Evolutionary conservation across 2,329 filamentous ascomycete species (phyloP).

Genomic region (Nemania serpens): DNA sequence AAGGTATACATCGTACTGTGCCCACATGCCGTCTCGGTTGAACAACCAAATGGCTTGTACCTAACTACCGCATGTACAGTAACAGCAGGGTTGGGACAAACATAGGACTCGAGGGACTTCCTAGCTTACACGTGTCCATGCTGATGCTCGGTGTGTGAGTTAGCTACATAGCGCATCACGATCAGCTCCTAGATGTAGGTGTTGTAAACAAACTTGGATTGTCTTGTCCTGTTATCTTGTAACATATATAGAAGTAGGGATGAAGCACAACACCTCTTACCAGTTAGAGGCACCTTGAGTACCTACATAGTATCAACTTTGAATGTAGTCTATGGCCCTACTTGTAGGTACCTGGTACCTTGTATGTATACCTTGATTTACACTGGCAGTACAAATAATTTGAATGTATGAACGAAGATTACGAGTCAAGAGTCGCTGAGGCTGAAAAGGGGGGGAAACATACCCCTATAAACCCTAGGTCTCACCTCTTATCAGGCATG

Average conservation of each 20-base stretch:
- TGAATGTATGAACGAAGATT: conserved; percentile 18
- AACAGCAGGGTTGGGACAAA: background rate
- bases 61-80: no score
- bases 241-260: background rate
- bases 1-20: conserved; percentile 10
- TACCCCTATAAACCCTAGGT: background rate
- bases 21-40: no score
- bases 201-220: background rate
- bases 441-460: conserved; percentile 14
- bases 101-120: background rate
- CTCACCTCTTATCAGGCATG: background rate
- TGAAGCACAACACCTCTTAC: background rate
- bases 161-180: background rate
- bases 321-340: no score
- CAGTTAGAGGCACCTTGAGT: no score
- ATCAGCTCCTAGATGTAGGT: no score
- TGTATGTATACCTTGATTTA: no score
- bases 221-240: background rate
- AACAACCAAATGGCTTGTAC: no score
- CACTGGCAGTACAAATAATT: no score
- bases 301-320: no score
- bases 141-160: background rate
- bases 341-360: no score
- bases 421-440: conserved; percentile 18
- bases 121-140: background rate